These are phyloP conservation scores for Agaricus subrufescens DNA, from an alignment of 768 basidiomycete species.

Conservation along the genomic window DNA sequence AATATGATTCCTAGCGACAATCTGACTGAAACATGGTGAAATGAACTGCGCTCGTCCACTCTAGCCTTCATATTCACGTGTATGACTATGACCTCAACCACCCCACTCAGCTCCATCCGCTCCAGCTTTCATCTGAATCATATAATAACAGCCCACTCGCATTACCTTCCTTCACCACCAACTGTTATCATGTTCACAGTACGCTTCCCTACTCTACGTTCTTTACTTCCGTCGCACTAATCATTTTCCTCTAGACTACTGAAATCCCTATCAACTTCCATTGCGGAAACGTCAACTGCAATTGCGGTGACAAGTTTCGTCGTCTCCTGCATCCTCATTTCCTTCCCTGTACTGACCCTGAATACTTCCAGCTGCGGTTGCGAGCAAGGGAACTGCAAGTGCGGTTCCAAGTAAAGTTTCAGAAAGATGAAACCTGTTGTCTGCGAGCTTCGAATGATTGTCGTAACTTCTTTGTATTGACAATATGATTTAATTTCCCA, in stretches of 20 bases:
- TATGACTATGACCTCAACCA: neutral
- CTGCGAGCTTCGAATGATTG: neutral
- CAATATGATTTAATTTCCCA: neutral
- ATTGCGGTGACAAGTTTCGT: slow-evolving; percentile 3
- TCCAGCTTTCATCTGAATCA: too few species aligned
- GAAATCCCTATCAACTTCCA: neutral
- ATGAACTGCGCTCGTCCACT: too few species aligned
- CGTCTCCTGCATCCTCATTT: neutral
- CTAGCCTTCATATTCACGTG: neutral
- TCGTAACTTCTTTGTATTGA: neutral
- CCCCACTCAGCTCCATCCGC: neutral
- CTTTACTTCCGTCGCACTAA: neutral
- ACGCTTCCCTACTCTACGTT: neutral
- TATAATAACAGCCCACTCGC: neutral
- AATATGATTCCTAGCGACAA: too few species aligned
- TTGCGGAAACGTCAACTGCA: slow-evolving; percentile 3
- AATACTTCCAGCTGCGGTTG: neutral
- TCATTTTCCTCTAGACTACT: neutral
- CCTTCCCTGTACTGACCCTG: too few species aligned
- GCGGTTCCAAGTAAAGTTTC: slow-evolving; percentile 1
- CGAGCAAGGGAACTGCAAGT: slow-evolving; percentile 6
- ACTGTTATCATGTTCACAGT: slow-evolving; percentile 2
- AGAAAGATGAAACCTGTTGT: neutral
- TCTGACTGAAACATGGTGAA: too few species aligned
- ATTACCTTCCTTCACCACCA: neutral